Percentiles rank a stretch among this genome's conserved stretches.
phyloP scores from a whole-genome alignment of 148 eudicot species.

The Bassia scoparia region DNA sequence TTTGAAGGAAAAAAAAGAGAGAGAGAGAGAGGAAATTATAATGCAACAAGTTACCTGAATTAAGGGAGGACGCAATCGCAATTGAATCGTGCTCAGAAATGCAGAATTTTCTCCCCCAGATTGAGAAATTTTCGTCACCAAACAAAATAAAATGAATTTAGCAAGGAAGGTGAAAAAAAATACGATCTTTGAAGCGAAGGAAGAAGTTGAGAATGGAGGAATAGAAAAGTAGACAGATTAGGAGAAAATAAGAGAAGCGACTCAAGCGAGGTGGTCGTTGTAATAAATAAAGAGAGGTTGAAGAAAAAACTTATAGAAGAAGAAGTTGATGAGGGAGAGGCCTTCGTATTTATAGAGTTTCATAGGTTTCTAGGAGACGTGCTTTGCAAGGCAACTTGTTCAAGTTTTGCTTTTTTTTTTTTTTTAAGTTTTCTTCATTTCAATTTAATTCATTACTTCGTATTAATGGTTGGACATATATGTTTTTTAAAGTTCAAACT shows the following conservation, averaged over 20 bases:
- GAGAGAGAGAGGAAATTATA: background rate
- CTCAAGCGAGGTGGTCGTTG: too few species aligned
- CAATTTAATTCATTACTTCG: too few species aligned
- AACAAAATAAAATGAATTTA: background rate
- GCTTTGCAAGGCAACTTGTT: conserved; percentile 23
- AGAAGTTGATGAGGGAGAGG: background rate
- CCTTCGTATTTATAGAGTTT: conserved; percentile 32
- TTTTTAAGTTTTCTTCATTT: too few species aligned
- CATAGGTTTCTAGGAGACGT: conserved; percentile 21
- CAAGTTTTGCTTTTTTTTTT: too few species aligned
- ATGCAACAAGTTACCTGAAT: conserved; percentile 19
- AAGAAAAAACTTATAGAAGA: background rate
- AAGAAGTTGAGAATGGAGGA: too few species aligned
- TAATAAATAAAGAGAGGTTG: background rate
- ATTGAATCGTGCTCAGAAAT: conserved; percentile 1
- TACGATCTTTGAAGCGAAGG: background rate
- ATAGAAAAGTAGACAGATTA: too few species aligned
- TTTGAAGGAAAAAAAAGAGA: background rate
- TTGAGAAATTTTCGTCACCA: background rate
- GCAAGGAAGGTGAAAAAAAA: too few species aligned
- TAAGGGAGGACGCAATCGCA: background rate
- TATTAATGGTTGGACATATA: too few species aligned
- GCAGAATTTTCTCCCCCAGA: conserved; percentile 4
- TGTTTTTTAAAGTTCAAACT: too few species aligned
- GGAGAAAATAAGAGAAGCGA: background rate